phyloP scores from a whole-genome alignment of 2,329 filamentous ascomycete genomes.

The Eutypella sp. region DNA sequence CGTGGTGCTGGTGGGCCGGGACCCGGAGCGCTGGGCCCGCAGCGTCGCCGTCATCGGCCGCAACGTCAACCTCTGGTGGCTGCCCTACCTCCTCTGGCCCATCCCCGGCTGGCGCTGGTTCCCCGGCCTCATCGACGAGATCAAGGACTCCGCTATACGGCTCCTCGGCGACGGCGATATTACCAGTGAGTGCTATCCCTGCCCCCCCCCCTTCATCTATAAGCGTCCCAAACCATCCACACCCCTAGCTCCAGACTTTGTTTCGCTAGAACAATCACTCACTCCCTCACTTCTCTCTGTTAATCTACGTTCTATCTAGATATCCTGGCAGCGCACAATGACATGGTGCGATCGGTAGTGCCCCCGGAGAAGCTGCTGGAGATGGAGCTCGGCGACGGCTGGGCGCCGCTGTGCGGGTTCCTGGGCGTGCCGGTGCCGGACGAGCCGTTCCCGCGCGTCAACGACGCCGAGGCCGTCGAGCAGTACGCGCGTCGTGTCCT shows the following conservation, averaged over 20 bases:
- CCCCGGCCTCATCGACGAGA: not conserved
- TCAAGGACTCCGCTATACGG: not conserved
- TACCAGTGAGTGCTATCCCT: not conserved
- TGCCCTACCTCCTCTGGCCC: slow-evolving; percentile 1
- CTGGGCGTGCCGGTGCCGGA: slow-evolving; percentile 16
- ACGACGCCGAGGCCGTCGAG: not conserved
- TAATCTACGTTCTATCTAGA: not conserved
- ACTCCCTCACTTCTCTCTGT: not conserved
- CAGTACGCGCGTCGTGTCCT: not conserved
- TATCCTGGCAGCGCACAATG: slow-evolving; percentile 2
- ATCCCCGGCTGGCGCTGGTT: slow-evolving; percentile 9
- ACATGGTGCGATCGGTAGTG: slow-evolving; percentile 10
- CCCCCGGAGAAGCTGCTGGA: slow-evolving; percentile 23
- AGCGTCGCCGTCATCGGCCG: slow-evolving; percentile 15
- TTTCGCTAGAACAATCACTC: not conserved
- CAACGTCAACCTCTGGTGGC: not conserved
- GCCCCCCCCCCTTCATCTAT: not conserved
- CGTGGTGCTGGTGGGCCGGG: slow-evolving; percentile 35
- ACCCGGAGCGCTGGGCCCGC: slow-evolving; percentile 29
- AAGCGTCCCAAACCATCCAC: too few relatives aligned
- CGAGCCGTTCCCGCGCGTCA: slow-evolving; percentile 15
- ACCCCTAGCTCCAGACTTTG: too few relatives aligned
- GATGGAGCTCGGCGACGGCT: slow-evolving; percentile 20
- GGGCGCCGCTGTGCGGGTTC: slow-evolving; percentile 24
- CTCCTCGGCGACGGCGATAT: slow-evolving; percentile 3